These are phyloP conservation scores for Trichoderma aggressivum DNA, from an alignment of 2,329 filamentous ascomycete species.

Conservation along the genomic window DNA sequence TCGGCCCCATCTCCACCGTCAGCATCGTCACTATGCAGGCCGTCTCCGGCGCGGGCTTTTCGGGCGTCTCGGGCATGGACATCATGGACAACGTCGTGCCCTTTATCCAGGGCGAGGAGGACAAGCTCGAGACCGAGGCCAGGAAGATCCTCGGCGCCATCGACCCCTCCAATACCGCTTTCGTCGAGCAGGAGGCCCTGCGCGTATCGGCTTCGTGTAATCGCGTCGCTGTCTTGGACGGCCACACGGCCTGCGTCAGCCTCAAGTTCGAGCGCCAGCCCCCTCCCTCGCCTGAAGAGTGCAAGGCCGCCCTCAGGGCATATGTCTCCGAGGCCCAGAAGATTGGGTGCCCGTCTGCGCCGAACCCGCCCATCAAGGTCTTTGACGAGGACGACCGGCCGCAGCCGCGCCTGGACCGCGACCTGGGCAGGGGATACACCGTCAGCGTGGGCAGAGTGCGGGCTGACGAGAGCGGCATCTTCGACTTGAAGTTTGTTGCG, in stretches of 20 bases:
- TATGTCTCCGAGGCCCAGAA: conserved; percentile 10
- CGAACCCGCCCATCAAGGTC: conserved; percentile 7
- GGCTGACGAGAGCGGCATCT: conserved; percentile 82
- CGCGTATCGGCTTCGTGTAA: conserved; percentile 1
- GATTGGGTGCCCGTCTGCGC: conserved; percentile 9
- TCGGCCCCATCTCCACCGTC: background rate
- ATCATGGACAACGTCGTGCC: conserved; percentile 14
- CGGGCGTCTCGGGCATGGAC: conserved; percentile 10
- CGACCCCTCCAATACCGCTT: background rate
- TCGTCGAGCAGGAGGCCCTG: background rate
- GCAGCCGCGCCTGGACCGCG: conserved; percentile 57
- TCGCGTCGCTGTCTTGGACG: conserved; percentile 8
- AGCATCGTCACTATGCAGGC: conserved; percentile 6
- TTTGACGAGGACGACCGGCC: conserved; percentile 10
- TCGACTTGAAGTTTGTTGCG: conserved; percentile 92
- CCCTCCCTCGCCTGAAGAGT: background rate
- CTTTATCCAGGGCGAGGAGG: conserved; percentile 12
- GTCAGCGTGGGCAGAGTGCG: conserved; percentile 86
- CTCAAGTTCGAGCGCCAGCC: conserved; percentile 4
- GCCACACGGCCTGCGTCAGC: conserved; percentile 6
- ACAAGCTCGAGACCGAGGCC: conserved; percentile 16
- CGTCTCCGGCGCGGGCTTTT: conserved; percentile 4
- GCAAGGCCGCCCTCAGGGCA: background rate
- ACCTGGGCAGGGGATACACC: conserved; percentile 81
- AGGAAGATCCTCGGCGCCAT: conserved; percentile 15